phyloP scores from a whole-genome alignment of 768 basidiomycete genomes.

The Boletus rubroflammeus region DNA sequence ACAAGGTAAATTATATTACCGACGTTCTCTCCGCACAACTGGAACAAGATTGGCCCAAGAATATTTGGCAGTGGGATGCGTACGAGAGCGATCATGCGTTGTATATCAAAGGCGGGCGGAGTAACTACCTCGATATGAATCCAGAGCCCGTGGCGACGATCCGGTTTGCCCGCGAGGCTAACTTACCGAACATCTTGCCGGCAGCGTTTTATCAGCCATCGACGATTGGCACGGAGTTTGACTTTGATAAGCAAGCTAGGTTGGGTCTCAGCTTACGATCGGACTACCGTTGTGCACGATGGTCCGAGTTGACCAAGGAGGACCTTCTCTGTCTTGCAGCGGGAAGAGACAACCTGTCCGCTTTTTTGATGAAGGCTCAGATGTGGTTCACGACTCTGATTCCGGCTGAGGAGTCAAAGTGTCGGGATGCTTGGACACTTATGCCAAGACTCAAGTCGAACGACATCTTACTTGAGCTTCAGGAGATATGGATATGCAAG shows the following conservation, averaged over 20 bases:
- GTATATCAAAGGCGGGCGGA: background rate
- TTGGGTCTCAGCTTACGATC: background rate
- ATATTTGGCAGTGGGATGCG: background rate
- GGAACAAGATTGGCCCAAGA: background rate
- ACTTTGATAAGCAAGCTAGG: background rate
- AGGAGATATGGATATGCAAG: too few relatives aligned
- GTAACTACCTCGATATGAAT: background rate
- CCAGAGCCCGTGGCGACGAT: background rate
- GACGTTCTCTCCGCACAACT: background rate
- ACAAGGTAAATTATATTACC: background rate
- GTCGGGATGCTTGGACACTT: background rate
- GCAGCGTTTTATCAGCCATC: background rate
- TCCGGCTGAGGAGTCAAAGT: background rate
- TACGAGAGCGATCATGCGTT: background rate
- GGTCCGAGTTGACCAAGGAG: background rate
- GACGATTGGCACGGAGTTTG: too few relatives aligned
- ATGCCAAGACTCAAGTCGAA: background rate
- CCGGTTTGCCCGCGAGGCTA: background rate
- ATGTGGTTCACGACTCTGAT: background rate
- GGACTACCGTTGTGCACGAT: background rate
- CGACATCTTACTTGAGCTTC: too few relatives aligned
- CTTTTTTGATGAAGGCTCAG: background rate
- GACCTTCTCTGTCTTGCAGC: background rate
- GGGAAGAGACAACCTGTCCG: background rate
- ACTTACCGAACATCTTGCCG: background rate